Conservation (phyloP, 768 basidiomycete species). For the Trametes punicea region DNA sequence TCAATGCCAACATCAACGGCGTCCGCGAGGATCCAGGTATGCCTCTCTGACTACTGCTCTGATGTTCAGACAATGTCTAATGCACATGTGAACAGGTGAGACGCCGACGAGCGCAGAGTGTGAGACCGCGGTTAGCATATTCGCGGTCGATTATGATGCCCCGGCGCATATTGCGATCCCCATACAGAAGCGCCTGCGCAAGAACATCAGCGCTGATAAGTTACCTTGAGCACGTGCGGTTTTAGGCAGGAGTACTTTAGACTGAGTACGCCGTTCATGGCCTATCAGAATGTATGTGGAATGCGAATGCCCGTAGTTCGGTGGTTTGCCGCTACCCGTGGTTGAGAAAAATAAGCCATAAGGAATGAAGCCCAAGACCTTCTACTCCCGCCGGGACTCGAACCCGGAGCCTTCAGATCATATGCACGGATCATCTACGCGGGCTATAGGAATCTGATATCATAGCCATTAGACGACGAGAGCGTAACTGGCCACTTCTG, state of each 20-base stretch:
- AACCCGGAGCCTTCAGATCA: background rate
- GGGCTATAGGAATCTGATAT: slow-evolving; percentile 1
- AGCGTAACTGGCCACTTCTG: background rate
- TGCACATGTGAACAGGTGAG: slow-evolving; percentile 22
- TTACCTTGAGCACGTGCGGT: background rate
- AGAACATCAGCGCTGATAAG: background rate
- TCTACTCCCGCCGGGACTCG: background rate
- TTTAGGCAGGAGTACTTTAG: background rate
- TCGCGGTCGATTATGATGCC: slow-evolving; percentile 32
- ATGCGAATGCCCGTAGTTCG: too few relatives aligned
- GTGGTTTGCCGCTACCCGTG: background rate
- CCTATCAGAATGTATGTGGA: too few relatives aligned
- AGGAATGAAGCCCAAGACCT: background rate
- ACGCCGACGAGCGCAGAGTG: slow-evolving; percentile 26
- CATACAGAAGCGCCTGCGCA: slow-evolving; percentile 16
- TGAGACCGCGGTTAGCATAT: slow-evolving; percentile 29
- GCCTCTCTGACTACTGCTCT: background rate
- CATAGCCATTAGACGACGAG: slow-evolving; percentile 1
- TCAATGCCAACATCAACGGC: slow-evolving; percentile 29
- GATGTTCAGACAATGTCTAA: background rate
- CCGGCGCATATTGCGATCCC: slow-evolving; percentile 26
- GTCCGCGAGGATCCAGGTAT: slow-evolving; percentile 25
- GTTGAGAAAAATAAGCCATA: background rate
- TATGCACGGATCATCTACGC: background rate
- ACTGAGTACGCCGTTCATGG: too few relatives aligned